phyloP scores from a whole-genome alignment of 2,329 filamentous ascomycete species.

The Neoscytalidium dimidiatum region DNA sequence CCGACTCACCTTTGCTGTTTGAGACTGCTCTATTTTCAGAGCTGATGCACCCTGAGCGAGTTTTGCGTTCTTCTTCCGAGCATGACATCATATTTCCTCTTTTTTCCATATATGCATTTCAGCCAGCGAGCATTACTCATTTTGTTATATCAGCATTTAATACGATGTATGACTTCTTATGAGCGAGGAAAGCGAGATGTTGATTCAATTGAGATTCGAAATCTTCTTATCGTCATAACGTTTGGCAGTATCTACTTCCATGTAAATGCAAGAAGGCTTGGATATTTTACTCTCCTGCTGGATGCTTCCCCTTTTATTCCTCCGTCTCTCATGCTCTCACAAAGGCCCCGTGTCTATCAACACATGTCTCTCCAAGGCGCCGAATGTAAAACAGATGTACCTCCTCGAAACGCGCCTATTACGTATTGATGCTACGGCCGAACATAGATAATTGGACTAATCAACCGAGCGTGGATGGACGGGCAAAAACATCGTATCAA shows the following conservation, averaged over 20 bases:
- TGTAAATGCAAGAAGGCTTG: neutral
- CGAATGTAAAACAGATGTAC: neutral
- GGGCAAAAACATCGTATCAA: too few species aligned
- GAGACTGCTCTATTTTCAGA: too few species aligned
- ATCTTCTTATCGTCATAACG: neutral
- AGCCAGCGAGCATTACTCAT: neutral
- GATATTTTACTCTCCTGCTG: neutral
- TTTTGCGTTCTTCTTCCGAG: too few species aligned
- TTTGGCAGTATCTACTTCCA: neutral
- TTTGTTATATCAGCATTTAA: neutral
- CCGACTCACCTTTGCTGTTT: too few species aligned
- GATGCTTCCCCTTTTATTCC: neutral
- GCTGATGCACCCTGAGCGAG: too few species aligned
- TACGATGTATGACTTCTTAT: constrained; percentile 13
- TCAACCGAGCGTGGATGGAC: too few species aligned
- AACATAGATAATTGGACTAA: too few species aligned
- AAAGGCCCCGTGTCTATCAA: neutral
- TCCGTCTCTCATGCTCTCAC: too few species aligned
- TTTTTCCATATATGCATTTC: neutral
- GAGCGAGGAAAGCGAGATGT: neutral
- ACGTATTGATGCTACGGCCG: too few species aligned
- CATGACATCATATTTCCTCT: too few species aligned
- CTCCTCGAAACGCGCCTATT: neutral
- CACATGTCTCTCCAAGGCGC: neutral
- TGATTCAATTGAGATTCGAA: neutral